A percentile compares a stretch with the other conserved stretches of the same genome.
Evolutionary conservation across 2,329 filamentous ascomycete species (phyloP).

Genomic region (Diaporthe amygdali): DNA sequence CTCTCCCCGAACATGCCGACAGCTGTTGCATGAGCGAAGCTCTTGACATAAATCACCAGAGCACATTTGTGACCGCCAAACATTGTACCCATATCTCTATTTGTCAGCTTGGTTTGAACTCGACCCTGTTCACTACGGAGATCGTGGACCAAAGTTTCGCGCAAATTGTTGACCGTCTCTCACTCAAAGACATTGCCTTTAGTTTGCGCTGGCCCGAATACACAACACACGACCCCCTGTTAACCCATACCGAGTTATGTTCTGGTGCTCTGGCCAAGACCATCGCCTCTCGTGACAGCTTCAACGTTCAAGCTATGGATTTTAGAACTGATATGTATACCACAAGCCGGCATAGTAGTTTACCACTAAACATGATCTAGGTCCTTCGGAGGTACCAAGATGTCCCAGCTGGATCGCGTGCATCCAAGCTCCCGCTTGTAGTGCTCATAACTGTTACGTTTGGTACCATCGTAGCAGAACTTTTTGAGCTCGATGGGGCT

Average conservation of each 20-base stretch:
- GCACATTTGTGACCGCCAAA: neutral
- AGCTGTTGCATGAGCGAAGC: neutral
- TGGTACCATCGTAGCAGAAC: neutral
- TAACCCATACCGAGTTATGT: neutral
- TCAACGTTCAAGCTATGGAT: neutral
- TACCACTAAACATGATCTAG: neutral
- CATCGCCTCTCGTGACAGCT: neutral
- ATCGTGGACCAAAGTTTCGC: conserved; percentile 9
- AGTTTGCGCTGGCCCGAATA: neutral
- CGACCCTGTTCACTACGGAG: neutral
- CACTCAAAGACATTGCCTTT: neutral
- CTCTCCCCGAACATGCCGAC: neutral
- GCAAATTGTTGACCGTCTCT: conserved; percentile 15
- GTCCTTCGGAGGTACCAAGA: neutral
- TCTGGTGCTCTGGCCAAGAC: neutral
- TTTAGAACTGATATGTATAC: neutral
- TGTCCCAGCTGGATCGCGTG: neutral
- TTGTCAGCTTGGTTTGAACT: no score
- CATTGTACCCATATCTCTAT: no score
- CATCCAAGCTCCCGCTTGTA: neutral
- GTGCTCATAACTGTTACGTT: neutral
- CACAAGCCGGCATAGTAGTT: neutral
- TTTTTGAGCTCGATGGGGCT: neutral
- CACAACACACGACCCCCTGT: neutral
- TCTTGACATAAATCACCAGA: neutral